Base-by-base conservation (phyloP, 2,329 filamentous ascomycete genomes). In the Xylaria polymorpha region DNA sequence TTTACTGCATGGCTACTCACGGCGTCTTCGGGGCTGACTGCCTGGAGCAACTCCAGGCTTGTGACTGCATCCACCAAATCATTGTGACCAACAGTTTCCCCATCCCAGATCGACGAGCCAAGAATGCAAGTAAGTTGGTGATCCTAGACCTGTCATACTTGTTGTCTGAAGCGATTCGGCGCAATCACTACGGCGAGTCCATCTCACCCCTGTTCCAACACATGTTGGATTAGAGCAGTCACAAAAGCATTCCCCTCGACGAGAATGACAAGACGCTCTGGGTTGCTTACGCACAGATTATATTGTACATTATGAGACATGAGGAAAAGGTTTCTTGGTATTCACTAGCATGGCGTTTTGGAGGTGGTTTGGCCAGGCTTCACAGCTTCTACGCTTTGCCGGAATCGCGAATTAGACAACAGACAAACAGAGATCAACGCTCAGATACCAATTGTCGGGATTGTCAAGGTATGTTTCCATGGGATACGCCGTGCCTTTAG, bases 61-160 rank as follows among this genome's bases (percentile, higher is more conserved):
- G 96, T 84, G 92, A 95, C 75, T 97, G 94, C 83, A 98, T 99
- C 78, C 91, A 98, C 79, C 87, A 91, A 75, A 95, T 99, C 74
- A 90, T 99, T 64, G 94, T 98, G 76, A 99, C 96, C 41, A 98
- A 99, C 83, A 97, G 94, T 65, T 98, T 98, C 80, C 96, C 96
- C 2, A 97, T 99, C 72, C 87, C 90, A 25, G 89, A 91, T 66
- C 89, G 92, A 72, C 91, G 92, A 80, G 86, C 89, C 41, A 88
- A 85, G 74, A 88, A 87, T 67, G 90, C 89, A 61, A 91, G 87
- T 82, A 99, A 99, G 85, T 86, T 99, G 76, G 90, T 97, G 66
- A 87, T 98, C 41, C 88, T 99, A 67, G 94, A 98, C 77, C 87
- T 99, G 18, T 97, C 94, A 32, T 92, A 91, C 78, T 85, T 99